Percentiles rank a stretch among this genome's conserved stretches.
Conservation (phyloP, 2,329 filamentous ascomycete genomes). For the Stachybotrys chartarum region DNA sequence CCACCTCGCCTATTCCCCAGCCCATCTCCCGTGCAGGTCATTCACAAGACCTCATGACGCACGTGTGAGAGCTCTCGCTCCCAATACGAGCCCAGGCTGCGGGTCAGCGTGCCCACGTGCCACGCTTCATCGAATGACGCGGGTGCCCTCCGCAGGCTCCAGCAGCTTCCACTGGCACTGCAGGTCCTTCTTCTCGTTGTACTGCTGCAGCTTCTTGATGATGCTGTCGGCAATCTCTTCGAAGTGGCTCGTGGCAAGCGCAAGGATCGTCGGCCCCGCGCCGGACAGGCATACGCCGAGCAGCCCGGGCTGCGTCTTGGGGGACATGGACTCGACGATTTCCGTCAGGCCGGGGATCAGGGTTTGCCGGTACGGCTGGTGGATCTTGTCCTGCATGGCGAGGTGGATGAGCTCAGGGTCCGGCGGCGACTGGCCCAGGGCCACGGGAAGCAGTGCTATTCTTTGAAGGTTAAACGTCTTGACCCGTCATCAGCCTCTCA, state of each 20-base stretch:
- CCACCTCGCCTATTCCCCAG: no score
- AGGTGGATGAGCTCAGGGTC: constrained; percentile 92
- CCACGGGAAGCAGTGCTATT: constrained; percentile 83
- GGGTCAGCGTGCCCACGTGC: constrained; percentile 4
- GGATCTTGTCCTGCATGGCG: constrained; percentile 97
- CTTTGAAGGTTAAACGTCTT: constrained; percentile 88
- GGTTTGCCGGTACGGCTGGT: constrained; percentile 89
- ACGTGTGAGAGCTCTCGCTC: not conserved
- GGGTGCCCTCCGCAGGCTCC: constrained; percentile 72
- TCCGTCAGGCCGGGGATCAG: constrained; percentile 88
- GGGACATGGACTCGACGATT: constrained; percentile 86
- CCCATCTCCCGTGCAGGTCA: no score
- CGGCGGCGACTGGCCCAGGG: constrained; percentile 81
- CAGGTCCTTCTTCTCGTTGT: constrained; percentile 53
- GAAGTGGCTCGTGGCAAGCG: constrained; percentile 85
- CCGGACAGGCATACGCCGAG: constrained; percentile 92
- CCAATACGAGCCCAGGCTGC: not conserved
- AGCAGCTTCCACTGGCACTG: constrained; percentile 81
- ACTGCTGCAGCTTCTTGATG: constrained; percentile 63
- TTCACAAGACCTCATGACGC: not conserved
- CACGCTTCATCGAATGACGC: constrained; percentile 28
- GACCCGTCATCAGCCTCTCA: constrained; percentile 8
- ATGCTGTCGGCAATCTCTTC: constrained; percentile 77
- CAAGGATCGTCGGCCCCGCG: constrained; percentile 90
- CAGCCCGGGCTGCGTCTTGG: constrained; percentile 76